Conservation (phyloP, 2,329 filamentous ascomycete genomes). For the Didymella sp. region DNA sequence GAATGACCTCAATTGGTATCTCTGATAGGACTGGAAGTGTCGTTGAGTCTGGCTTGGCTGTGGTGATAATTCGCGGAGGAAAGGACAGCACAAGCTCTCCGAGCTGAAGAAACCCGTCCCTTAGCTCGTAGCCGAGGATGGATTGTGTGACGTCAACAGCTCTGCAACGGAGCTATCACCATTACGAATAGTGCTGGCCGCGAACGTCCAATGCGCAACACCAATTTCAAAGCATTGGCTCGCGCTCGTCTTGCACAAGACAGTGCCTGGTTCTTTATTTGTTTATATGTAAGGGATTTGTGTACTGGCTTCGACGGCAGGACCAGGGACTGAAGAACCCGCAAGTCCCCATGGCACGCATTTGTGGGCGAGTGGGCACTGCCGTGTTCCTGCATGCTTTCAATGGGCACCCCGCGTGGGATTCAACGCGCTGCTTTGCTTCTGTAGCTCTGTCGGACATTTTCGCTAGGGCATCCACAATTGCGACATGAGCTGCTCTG, state of each 20-base stretch:
- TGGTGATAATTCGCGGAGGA: constrained; percentile 3
- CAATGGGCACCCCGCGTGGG: constrained; percentile 11
- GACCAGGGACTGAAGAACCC: not conserved
- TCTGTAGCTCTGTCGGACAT: not conserved
- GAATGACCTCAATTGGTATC: not conserved
- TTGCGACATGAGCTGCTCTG: not conserved
- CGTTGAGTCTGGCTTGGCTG: not conserved
- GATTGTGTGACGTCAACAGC: constrained; percentile 15
- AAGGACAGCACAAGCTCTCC: constrained; percentile 13
- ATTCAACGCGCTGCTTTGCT: not conserved
- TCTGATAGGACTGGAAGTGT: constrained; percentile 6
- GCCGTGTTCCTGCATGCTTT: constrained; percentile 12
- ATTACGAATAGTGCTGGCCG: constrained; percentile 17
- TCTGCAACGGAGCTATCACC: constrained; percentile 14
- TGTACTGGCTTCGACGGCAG: not conserved
- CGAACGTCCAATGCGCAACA: constrained; percentile 17
- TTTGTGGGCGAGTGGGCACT: constrained; percentile 4
- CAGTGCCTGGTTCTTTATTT: constrained; percentile 3
- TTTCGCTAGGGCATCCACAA: not conserved
- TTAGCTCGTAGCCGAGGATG: constrained; percentile 6
- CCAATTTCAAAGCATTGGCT: constrained; percentile 18
- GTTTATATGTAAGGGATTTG: not conserved
- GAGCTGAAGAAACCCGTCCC: constrained; percentile 10
- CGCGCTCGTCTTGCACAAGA: not conserved
- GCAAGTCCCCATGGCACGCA: constrained; percentile 6